A percentile compares a stretch with the other conserved stretches of the same genome.
Conservation (phyloP, 1,284 basidiomycete genomes). For the Rhodotorula sp. region DNA sequence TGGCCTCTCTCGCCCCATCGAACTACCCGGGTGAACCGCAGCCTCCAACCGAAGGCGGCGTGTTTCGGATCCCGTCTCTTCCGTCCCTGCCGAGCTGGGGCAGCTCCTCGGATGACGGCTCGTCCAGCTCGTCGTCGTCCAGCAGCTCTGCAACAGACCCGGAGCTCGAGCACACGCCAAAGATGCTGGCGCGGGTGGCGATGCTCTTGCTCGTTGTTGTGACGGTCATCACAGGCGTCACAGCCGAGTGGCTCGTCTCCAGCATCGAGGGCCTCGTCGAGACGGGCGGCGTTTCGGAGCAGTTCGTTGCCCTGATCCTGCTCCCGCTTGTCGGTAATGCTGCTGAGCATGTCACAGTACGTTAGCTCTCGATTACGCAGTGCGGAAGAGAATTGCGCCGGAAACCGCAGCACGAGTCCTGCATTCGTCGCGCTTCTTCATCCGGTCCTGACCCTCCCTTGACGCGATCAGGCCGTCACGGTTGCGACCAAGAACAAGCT, state of each 20-base stretch:
- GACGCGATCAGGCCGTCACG: constrained; percentile 61
- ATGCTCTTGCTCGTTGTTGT: constrained; percentile 52
- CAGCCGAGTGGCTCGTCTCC: constrained; percentile 77
- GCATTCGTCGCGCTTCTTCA: background rate
- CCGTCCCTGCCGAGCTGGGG: constrained; percentile 41
- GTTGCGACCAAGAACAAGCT: constrained; percentile 72
- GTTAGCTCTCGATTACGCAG: too few species aligned
- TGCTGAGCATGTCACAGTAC: constrained; percentile 75
- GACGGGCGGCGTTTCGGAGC: constrained; percentile 54
- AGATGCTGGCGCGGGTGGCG: constrained; percentile 56
- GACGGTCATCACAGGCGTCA: constrained; percentile 61
- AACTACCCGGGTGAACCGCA: constrained; percentile 34
- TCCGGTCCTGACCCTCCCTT: background rate
- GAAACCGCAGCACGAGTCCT: background rate
- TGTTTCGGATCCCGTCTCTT: constrained; percentile 46
- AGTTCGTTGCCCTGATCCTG: constrained; percentile 82
- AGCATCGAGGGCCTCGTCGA: constrained; percentile 68
- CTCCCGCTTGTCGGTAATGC: constrained; percentile 68
- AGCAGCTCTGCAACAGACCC: background rate
- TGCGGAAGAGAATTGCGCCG: background rate
- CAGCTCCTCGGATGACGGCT: constrained; percentile 42
- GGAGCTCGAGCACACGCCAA: constrained; percentile 46
- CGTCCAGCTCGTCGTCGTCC: constrained; percentile 2
- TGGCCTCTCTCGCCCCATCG: too few species aligned
- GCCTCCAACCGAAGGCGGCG: constrained; percentile 44